Evolutionary conservation across 352 stramenopile species (phyloP).

Genomic region (Phytopythium litorale): DNA sequence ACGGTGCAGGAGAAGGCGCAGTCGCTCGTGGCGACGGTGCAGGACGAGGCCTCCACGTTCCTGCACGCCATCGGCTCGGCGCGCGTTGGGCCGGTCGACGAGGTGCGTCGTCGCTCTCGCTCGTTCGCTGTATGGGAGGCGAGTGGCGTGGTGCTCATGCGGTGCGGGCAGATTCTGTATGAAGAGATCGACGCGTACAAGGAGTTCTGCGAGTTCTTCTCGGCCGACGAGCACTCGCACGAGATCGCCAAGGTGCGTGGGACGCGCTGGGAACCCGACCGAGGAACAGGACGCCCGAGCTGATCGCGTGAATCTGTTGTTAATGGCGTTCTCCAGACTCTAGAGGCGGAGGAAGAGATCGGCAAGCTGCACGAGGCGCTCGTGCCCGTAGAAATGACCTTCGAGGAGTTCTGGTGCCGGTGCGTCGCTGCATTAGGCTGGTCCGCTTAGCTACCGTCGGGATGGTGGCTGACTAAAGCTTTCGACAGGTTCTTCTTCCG

Average conservation of each 20-base stretch:
- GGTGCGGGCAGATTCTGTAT: slow-evolving; percentile 50
- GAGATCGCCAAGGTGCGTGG: slow-evolving; percentile 50
- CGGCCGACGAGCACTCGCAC: slow-evolving; percentile 59
- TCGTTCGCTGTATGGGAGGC: background rate
- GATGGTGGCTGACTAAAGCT: background rate
- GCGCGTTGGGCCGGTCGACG: slow-evolving; percentile 64
- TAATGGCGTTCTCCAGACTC: slow-evolving; percentile 16
- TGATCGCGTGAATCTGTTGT: background rate
- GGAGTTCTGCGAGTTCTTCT: slow-evolving; percentile 58
- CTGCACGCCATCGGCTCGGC: slow-evolving; percentile 54
- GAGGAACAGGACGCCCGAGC: background rate
- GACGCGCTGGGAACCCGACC: background rate
- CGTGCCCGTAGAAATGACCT: slow-evolving; percentile 69
- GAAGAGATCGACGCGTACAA: slow-evolving; percentile 75
- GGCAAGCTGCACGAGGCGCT: slow-evolving; percentile 57
- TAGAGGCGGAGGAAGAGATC: slow-evolving; percentile 54
- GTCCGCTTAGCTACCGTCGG: no score
- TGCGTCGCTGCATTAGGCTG: slow-evolving; percentile 9
- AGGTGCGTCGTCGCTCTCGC: slow-evolving; percentile 25
- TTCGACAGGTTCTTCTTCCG: slow-evolving; percentile 62
- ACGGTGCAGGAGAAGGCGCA: slow-evolving; percentile 76
- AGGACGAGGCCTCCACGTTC: slow-evolving; percentile 68
- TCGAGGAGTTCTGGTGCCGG: slow-evolving; percentile 84
- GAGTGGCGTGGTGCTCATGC: background rate
- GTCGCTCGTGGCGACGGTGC: slow-evolving; percentile 61